Base-by-base conservation (phyloP, 2,329 filamentous ascomycete species). In the Neoascochyta sp. region DNA sequence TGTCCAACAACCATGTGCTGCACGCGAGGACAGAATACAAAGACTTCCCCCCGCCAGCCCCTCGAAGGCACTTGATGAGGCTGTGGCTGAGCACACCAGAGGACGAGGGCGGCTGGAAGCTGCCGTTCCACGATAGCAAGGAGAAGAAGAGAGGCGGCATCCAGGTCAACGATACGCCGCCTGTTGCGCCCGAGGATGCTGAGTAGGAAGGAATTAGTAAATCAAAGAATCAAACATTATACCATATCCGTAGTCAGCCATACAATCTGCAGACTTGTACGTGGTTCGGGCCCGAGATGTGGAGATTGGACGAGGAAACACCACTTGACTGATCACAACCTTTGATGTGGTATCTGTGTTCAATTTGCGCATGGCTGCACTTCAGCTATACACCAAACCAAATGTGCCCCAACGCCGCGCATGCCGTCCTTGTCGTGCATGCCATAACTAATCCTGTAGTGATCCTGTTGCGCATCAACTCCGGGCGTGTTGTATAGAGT, bases 101-200 rank as follows among this genome's bases (percentile, higher is more conserved):
- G 65, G 71, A 64, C 13, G 87, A 94, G 62, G 88, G 86, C 3
- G 88, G 88, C 0, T 94, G 87, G 87, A 79, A 75, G 29, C 63
- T 94, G 62, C 87, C 87, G 1, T 90, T 89, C 66, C 80, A 78
- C 49, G 88, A 94, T 62, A 83, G 76, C 33, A 69, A 76, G 33
- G 83, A 92, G 72, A 86, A 85, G 75, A 94, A 93, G 76, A 74
- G 88, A 11, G 86, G 86, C 6, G 88, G 87, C 0, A 86, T 94
- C 45, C 88, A 94, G 67, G 87, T 95, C 3, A 77, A 94, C 61
- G 78, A 93, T 59, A 84, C 74, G 15, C 69, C 82, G 7, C 87
- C 87, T 1, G 76, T 80, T 28, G 84, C 82, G 22, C 81, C 82
- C 7, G 66, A 88, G 27, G 85, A 90, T 67, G 86, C 83, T 0